These are phyloP conservation scores for Pythium vanterpoolii DNA, from an alignment of 352 stramenopile species.

Conservation along the genomic window DNA sequence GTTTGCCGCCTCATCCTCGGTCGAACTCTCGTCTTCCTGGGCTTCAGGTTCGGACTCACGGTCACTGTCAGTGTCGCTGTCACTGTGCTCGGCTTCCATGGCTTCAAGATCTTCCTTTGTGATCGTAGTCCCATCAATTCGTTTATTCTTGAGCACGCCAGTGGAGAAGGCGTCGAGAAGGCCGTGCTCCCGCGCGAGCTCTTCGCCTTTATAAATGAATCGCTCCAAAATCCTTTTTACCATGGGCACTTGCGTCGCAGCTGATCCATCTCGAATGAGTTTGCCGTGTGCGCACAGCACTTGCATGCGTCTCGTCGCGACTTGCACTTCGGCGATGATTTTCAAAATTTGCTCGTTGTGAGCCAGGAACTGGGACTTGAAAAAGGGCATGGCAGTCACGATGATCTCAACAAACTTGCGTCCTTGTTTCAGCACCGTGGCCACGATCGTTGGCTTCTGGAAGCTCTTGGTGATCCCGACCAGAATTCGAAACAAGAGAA, in stretches of 20 bases:
- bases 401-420: constrained; percentile 55
- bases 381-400: constrained; percentile 48
- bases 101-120: constrained; percentile 36
- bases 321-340: constrained; percentile 51
- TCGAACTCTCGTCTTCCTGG: constrained; percentile 18
- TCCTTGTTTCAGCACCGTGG: constrained; percentile 48
- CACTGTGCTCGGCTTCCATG: constrained; percentile 24
- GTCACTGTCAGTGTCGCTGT: constrained; percentile 23
- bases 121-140: constrained; percentile 66
- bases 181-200: constrained; percentile 50
- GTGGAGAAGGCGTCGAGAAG: constrained; percentile 57
- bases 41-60: constrained; percentile 13
- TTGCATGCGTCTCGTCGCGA: constrained; percentile 57
- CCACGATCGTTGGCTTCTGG: constrained; percentile 43
- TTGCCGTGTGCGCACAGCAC: constrained; percentile 64
- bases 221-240: constrained; percentile 60
- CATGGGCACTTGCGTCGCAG: constrained; percentile 52
- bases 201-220: constrained; percentile 56
- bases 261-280: constrained; percentile 48
- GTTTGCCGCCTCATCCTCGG: constrained; percentile 19
- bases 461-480: constrained; percentile 59
- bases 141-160: constrained; percentile 58
- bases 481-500: constrained; percentile 62
- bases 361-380: constrained; percentile 43
- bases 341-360: constrained; percentile 52